A percentile compares a stretch with the other conserved stretches of the same genome.
phyloP scores from a whole-genome alignment of 176 grass and related monocot species.

The Phragmites australis region DNA sequence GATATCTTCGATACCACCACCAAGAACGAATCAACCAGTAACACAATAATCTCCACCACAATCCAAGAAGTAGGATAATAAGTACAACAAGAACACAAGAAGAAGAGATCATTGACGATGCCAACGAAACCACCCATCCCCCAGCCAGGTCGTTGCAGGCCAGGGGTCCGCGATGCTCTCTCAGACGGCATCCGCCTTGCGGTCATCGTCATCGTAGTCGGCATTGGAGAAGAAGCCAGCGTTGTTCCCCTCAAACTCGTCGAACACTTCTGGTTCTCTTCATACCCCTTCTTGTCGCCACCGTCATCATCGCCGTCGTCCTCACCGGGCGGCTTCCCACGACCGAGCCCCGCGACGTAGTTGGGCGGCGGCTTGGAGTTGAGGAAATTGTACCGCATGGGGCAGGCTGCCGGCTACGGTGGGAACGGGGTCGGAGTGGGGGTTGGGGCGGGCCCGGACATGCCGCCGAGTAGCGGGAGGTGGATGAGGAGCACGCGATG shows the following conservation, averaged over 20 bases:
- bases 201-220: constrained; percentile 91
- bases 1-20: too few species aligned
- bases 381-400: constrained; percentile 74
- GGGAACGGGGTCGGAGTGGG: constrained; percentile 26
- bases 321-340: constrained; percentile 68
- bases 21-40: too few species aligned
- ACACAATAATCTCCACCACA: too few species aligned
- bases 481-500: constrained; percentile 14
- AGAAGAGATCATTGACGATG: too few species aligned
- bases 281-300: constrained; percentile 86
- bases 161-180: constrained; percentile 54
- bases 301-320: constrained; percentile 71
- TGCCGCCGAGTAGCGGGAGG: constrained; percentile 47
- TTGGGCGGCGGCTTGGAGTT: constrained; percentile 85
- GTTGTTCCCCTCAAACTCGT: constrained; percentile 95
- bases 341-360: constrained; percentile 83
- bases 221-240: constrained; percentile 85
- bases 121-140: too few species aligned
- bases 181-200: constrained; percentile 88
- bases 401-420: constrained; percentile 30
- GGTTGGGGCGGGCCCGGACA: constrained; percentile 32
- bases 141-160: too few species aligned
- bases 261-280: constrained; percentile 90
- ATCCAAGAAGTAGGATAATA: too few species aligned
- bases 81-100: too few species aligned